Conservation (phyloP, 768 basidiomycete genomes). For the Pulveroboletus sp. region DNA sequence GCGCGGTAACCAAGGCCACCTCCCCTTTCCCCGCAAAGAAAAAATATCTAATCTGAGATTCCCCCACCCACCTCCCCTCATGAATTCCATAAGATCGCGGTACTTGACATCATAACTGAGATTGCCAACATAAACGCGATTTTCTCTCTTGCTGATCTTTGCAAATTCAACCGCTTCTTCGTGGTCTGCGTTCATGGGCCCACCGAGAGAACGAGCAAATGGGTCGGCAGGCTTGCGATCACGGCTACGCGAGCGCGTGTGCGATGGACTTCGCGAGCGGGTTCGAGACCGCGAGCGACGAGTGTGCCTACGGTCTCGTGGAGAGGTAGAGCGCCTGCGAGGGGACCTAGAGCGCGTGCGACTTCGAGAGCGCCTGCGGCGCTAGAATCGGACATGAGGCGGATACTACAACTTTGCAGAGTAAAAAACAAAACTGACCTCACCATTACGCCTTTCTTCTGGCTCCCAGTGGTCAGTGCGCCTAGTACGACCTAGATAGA, state of each 20-base stretch:
- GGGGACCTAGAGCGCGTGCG: conserved; percentile 64
- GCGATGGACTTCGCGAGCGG: conserved; percentile 50
- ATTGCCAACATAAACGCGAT: conserved; percentile 98
- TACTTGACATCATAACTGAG: conserved; percentile 98
- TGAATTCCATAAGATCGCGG: conserved; percentile 98
- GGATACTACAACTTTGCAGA: background rate
- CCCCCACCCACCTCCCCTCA: conserved; percentile 99
- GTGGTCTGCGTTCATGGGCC: conserved; percentile 85
- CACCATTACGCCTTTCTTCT: conserved; percentile 66
- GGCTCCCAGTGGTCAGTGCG: conserved; percentile 80
- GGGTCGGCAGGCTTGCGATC: conserved; percentile 58
- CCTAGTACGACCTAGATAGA: conserved; percentile 39
- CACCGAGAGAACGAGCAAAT: conserved; percentile 77
- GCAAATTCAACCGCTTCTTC: conserved; percentile 95
- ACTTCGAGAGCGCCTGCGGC: conserved; percentile 63
- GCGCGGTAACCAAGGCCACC: conserved; percentile 25
- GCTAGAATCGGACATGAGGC: conserved; percentile 32
- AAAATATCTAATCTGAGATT: conserved; percentile 57
- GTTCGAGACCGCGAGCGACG: conserved; percentile 64
- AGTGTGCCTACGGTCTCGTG: conserved; percentile 49
- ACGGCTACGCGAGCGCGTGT: conserved; percentile 50
- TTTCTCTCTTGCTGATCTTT: conserved; percentile 95
- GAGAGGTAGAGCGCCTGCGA: conserved; percentile 61
- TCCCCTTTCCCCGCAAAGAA: conserved; percentile 38
- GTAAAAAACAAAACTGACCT: conserved; percentile 42